Percentiles rank a stretch among this genome's conserved stretches.
Evolutionary conservation across 805 yeast species (phyloP).

Genomic region (Spathaspora passalidarum): DNA sequence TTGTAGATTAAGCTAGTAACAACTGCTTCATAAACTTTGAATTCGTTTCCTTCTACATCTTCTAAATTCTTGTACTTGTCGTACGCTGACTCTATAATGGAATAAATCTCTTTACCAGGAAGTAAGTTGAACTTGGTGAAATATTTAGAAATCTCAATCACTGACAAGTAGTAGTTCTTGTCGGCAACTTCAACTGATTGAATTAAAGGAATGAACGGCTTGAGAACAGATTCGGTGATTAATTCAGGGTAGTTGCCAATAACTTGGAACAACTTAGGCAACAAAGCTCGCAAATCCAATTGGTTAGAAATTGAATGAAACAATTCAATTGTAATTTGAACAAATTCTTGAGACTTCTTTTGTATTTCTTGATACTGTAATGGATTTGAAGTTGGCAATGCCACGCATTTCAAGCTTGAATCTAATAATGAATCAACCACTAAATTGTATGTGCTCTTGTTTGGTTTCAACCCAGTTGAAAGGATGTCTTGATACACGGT

Average conservation of each 20-base stretch:
- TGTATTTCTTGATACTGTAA: constrained; percentile 48
- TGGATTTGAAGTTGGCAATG: constrained; percentile 37
- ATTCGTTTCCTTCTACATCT: constrained; percentile 26
- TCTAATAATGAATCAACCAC: constrained; percentile 48
- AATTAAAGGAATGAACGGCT: constrained; percentile 1
- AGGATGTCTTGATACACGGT: constrained; percentile 69
- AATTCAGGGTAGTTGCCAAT: constrained; percentile 27
- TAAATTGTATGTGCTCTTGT: constrained; percentile 48
- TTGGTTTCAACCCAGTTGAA: constrained; percentile 45
- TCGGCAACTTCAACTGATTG: background rate
- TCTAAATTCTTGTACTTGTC: constrained; percentile 33
- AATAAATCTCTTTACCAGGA: constrained; percentile 17
- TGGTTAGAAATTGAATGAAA: constrained; percentile 44
- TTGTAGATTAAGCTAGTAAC: constrained; percentile 52
- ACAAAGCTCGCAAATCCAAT: constrained; percentile 27
- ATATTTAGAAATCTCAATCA: constrained; percentile 30
- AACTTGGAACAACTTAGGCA: constrained; percentile 34
- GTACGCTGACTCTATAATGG: constrained; percentile 25
- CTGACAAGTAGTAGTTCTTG: constrained; percentile 3
- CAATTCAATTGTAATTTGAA: constrained; percentile 43
- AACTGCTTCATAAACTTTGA: constrained; percentile 47
- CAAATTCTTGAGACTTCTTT: constrained; percentile 43
- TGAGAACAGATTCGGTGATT: constrained; percentile 18
- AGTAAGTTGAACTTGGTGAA: constrained; percentile 18
- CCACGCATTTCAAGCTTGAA: constrained; percentile 40